A percentile compares a stretch with the other conserved stretches of the same genome.
phyloP scores from a whole-genome alignment of 305 asterid genomes.

The Lippia alba region DNA sequence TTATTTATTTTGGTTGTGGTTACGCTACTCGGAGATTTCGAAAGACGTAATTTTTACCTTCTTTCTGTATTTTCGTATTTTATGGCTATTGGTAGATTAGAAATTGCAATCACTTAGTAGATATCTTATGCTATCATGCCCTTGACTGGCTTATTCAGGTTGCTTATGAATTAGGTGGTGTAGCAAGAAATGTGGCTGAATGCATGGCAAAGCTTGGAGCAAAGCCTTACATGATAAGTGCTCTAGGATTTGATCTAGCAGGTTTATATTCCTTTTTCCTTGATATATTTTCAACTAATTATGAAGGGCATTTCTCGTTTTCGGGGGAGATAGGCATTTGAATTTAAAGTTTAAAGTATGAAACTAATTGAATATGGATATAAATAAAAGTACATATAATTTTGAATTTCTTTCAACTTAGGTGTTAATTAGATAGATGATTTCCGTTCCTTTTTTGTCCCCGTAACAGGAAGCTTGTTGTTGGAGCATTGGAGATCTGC shows the following conservation, averaged over 20 bases:
- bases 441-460: no score
- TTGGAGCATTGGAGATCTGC: conserved; percentile 79
- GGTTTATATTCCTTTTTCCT: conserved; percentile 49
- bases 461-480: conserved; percentile 66
- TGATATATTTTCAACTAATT: conserved; percentile 1
- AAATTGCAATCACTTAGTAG: conserved; percentile 1
- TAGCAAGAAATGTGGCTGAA: conserved; percentile 92
- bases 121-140: conserved; percentile 1
- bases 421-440: no score
- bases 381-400: no score
- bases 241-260: conserved; percentile 85
- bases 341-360: no score
- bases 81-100: background rate
- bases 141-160: conserved; percentile 56
- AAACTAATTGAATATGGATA: no score
- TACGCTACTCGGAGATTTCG: no score
- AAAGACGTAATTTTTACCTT: no score
- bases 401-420: no score
- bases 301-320: no score
- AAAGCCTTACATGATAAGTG: conserved; percentile 88
- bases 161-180: conserved; percentile 78
- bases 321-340: no score
- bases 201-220: conserved; percentile 91
- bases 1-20: no score
- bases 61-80: no score